Base-by-base conservation (phyloP, 2,329 filamentous ascomycete species). In the Biscogniauxia sp. region DNA sequence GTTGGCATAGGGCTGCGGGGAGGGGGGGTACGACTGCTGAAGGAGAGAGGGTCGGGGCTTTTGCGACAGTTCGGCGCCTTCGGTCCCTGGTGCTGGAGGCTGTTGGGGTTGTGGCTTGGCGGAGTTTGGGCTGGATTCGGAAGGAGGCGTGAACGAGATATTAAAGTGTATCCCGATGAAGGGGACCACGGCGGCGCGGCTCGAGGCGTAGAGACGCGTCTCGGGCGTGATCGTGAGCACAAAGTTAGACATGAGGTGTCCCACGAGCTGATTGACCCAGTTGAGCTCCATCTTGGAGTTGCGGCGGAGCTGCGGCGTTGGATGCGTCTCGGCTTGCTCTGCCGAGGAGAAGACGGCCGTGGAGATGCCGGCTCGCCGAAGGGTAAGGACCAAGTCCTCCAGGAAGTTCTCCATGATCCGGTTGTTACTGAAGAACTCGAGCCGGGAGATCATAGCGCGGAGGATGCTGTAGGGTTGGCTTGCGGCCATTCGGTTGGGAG, bases 371-470 rank as follows among this genome's bases (percentile, higher is more conserved):
- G 81, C 80, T 20, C 71, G 71, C n/a, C 76, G 78, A 25, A 87
- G 75, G 3, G 78, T 72, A 20, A 69, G 68, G 5, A 78, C 74
- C 15, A 86, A 69, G 13, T 73, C 72, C 9, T 80, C 77, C 6
- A 85, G 69, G 67, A 80, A 79, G 1, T 66, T 61, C 1, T 76
- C 75, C 55, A 79, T 77, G 9, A 74, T 67, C 23, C 72, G 68
- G 41, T 81, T 70, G 52, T 77, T 76, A 51, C 73, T 72, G 58
- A 79, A 74, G 68, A 81, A 80, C 57, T 77, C 75, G 20, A 81
- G 72, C 58, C 81, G 78, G 4, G 80, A 78, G 54, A 87, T 76
- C 54, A 87, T 73, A 26, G 82, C 80, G 1, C 82, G 78, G 15
- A 87, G 73, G 28, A 87, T 78, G 17, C 76, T 74, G 66, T 84